Base-by-base conservation (phyloP, 1,139 yeast genomes). In the Pichiaceae sp. region DNA sequence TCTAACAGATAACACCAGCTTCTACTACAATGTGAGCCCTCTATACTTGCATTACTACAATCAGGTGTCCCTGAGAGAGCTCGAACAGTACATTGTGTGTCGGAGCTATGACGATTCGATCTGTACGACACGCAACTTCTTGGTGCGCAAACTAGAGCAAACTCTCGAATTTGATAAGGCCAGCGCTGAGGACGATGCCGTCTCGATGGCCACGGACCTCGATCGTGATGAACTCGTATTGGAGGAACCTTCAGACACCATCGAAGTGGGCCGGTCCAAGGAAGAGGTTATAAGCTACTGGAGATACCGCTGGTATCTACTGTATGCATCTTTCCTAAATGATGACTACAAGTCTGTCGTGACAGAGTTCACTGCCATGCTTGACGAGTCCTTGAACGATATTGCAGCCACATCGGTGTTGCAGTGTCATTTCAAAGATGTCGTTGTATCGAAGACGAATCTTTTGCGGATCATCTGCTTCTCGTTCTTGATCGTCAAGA, bases 271-370 rank as follows among this genome's bases (percentile, higher is more conserved):
- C 9, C 20, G 24, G 16, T 25, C 30, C 5, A 17, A 24, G 17
- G 45, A 43, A 4, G 55, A 49, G 30, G 38, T 43, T 6, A 34
- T 44, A 2, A 40, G 52, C 9, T 50, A 49, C 35, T 52, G 50
- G 50, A 45, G 41, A 14, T 46, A 53, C 32, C 42, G 52, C 12
- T 50, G 53, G 53, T 40, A 40, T 17, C 30, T 48, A 19, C 16
- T 50, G 5, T 52, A 50, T 28, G 41, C 45, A 1, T 18, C 33
- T 4, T 52, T 48, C 33, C 35, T 42, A 26, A 40, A 38, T 17
- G 38, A 41, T 33, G 43, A 47, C 30, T 51, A 44, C 25, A 32
- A 28, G 4, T 34, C 29, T 2, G 50, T 48, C 25, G 44, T 44
- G 16, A 40, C 41, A 2, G 46, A 43, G 11, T 50, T 47, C 32